A percentile compares a stretch with the other conserved stretches of the same genome.
Conservation (phyloP, 208 protist genomes). For the Trypanosoma avium region DNA sequence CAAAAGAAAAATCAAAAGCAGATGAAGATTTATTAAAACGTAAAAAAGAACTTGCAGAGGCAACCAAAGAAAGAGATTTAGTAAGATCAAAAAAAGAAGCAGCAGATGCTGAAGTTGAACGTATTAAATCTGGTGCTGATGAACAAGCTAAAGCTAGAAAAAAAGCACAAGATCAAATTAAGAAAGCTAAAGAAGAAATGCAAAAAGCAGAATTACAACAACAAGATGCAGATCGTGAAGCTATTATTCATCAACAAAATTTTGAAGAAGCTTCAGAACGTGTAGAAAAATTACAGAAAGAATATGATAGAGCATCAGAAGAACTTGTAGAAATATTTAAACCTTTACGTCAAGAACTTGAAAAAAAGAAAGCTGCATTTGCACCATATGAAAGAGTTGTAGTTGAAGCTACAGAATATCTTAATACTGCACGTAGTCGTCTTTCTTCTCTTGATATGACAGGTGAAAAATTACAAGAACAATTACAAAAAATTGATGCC, state of each 20-base stretch:
- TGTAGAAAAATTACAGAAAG: conserved; percentile 49
- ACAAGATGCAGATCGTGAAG: conserved; percentile 82
- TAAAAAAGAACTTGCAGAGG: conserved; percentile 72
- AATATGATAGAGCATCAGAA: conserved; percentile 76
- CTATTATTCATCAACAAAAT: conserved; percentile 80
- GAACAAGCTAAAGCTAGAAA: conserved; percentile 71
- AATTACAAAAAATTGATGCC: conserved; percentile 40
- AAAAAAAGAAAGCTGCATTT: conserved; percentile 88
- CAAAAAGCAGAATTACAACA: conserved; percentile 75
- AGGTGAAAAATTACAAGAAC: conserved; percentile 28
- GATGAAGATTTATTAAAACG: conserved; percentile 51
- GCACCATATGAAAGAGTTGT: conserved; percentile 88
- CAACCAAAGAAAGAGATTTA: conserved; percentile 57
- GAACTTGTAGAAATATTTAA: conserved; percentile 72
- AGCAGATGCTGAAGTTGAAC: conserved; percentile 68
- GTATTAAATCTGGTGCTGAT: conserved; percentile 67
- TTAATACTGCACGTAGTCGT: conserved; percentile 46
- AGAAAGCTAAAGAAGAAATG: conserved; percentile 83
- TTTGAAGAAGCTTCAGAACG: conserved; percentile 65
- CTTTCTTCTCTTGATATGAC: conserved; percentile 43
- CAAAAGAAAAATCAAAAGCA: conserved; percentile 40
- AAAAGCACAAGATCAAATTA: conserved; percentile 72
- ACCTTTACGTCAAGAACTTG: conserved; percentile 90
- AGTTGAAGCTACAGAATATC: conserved; percentile 53
- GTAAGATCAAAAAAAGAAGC: conserved; percentile 57